These are phyloP conservation scores for Coemansia sp. DNA, from an alignment of 192 early-diverging fungal species.

Conservation along the genomic window DNA sequence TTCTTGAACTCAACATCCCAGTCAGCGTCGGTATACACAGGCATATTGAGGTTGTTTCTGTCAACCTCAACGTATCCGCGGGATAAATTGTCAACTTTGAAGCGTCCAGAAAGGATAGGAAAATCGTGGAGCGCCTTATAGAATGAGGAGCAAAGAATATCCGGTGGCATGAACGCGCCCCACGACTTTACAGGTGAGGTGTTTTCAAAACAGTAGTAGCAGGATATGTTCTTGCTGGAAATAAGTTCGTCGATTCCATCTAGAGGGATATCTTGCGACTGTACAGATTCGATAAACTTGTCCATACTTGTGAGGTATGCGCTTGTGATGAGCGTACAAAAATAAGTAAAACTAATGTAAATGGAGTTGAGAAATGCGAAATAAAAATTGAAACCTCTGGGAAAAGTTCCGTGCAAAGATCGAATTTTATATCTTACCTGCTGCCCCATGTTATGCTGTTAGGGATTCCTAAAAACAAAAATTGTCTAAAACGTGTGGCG, in stretches of 20 bases:
- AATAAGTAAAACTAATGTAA: too few relatives aligned
- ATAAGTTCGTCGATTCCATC: slow-evolving; percentile 7
- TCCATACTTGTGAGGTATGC: slow-evolving; percentile 2
- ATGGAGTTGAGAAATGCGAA: too few relatives aligned
- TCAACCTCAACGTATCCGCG: slow-evolving; percentile 1
- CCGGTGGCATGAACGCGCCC: slow-evolving; percentile 21
- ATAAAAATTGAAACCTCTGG: too few relatives aligned
- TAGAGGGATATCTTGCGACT: slow-evolving; percentile 13
- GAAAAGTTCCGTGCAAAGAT: too few relatives aligned
- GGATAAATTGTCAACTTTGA: not conserved
- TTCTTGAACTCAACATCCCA: too few relatives aligned
- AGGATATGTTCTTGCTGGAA: slow-evolving; percentile 7
- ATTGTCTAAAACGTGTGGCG: too few relatives aligned
- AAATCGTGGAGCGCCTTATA: slow-evolving; percentile 15
- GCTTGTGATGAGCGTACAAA: too few relatives aligned
- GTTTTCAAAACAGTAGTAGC: slow-evolving; percentile 21
- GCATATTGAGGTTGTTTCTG: slow-evolving; percentile 22
- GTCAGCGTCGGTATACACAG: too few relatives aligned
- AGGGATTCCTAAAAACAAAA: too few relatives aligned
- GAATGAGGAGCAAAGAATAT: slow-evolving; percentile 16
- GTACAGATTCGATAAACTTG: not conserved
- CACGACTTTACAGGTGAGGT: not conserved
- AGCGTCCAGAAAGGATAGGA: slow-evolving; percentile 19
- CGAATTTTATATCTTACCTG: too few relatives aligned
- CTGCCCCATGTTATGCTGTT: too few relatives aligned